Conservation (phyloP, 306 rosid genomes). For the Astragalus glycyphyllos region DNA sequence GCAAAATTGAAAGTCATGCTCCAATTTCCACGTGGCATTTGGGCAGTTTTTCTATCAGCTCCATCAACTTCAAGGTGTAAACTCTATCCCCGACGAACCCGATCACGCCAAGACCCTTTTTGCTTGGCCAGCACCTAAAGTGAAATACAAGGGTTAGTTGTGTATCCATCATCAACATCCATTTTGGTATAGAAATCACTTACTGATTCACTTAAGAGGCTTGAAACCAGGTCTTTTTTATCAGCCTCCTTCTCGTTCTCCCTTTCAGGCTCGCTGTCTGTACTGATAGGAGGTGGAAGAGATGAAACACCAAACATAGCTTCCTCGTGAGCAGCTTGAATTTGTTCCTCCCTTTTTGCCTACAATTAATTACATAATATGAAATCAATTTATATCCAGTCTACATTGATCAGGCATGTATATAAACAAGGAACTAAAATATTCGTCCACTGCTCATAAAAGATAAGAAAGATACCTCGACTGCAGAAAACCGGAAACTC, state of each 20-base stretch:
- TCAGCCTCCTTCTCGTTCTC: conserved; percentile 53
- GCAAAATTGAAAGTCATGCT: conserved; percentile 24
- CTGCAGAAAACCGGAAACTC: conserved; percentile 88
- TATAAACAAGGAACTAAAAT: conserved; percentile 30
- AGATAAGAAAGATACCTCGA: conserved; percentile 59
- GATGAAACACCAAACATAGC: conserved; percentile 87
- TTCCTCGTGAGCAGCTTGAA: conserved; percentile 88
- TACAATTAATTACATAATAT: conserved; percentile 28
- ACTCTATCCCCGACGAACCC: conserved; percentile 61
- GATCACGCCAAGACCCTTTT: conserved; percentile 95
- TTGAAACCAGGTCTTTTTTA: conserved; percentile 54
- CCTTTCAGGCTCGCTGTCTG: conserved; percentile 65
- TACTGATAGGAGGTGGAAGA: conserved; percentile 45
- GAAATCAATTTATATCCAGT: conserved; percentile 25
- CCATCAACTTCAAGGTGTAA: conserved; percentile 19
- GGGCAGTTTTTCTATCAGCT: conserved; percentile 21
- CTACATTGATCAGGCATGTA: conserved; percentile 18
- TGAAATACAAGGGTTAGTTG: conserved; percentile 38
- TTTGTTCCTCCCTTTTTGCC: conserved; percentile 81
- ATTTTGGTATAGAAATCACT: conserved; percentile 21
- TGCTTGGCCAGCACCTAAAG: conserved; percentile 79
- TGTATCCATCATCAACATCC: neutral
- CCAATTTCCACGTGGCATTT: neutral
- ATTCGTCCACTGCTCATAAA: neutral
- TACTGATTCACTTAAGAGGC: conserved; percentile 85